Conservation (phyloP, 2,329 filamentous ascomycete species). For the Ascocoryne sarcoides region DNA sequence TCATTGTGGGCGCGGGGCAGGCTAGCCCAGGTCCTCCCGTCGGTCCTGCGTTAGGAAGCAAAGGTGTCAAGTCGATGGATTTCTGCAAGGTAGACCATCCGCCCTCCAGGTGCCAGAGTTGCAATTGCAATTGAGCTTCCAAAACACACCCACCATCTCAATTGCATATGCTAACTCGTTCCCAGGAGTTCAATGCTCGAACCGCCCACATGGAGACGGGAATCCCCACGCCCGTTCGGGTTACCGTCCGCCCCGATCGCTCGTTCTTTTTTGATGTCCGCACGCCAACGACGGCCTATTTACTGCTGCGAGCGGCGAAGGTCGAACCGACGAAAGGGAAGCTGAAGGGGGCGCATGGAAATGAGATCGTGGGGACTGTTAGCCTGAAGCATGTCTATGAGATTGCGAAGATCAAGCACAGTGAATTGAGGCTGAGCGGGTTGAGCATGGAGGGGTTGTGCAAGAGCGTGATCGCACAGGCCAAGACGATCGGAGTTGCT, state of each 20-base stretch:
- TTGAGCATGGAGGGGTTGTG: constrained; percentile 62
- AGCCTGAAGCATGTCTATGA: constrained; percentile 95
- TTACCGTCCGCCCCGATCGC: constrained; percentile 87
- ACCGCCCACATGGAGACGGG: constrained; percentile 77
- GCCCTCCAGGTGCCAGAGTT: background rate
- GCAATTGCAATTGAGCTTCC: constrained; percentile 11
- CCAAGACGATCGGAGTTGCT: constrained; percentile 65
- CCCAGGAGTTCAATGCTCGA: constrained; percentile 93
- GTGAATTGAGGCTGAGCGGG: constrained; percentile 65
- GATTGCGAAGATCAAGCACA: constrained; percentile 93
- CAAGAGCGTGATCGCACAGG: constrained; percentile 64
- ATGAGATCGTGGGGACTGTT: constrained; percentile 73
- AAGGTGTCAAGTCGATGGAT: constrained; percentile 98
- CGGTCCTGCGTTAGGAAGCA: constrained; percentile 89
- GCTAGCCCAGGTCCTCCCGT: constrained; percentile 92
- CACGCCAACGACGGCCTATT: constrained; percentile 87
- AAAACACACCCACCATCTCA: constrained; percentile 1
- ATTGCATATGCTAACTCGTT: constrained; percentile 5
- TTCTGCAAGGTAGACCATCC: constrained; percentile 82
- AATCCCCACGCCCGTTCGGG: constrained; percentile 81
- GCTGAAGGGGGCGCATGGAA: constrained; percentile 64
- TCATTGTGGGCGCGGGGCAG: constrained; percentile 94
- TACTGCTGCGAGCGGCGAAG: constrained; percentile 76
- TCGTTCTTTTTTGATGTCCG: constrained; percentile 89
- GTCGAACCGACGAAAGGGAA: constrained; percentile 64